A percentile compares a stretch with the other conserved stretches of the same genome.
These are phyloP conservation scores for Termitomyces heimii DNA, from an alignment of 768 basidiomycete species.

Conservation along the genomic window DNA sequence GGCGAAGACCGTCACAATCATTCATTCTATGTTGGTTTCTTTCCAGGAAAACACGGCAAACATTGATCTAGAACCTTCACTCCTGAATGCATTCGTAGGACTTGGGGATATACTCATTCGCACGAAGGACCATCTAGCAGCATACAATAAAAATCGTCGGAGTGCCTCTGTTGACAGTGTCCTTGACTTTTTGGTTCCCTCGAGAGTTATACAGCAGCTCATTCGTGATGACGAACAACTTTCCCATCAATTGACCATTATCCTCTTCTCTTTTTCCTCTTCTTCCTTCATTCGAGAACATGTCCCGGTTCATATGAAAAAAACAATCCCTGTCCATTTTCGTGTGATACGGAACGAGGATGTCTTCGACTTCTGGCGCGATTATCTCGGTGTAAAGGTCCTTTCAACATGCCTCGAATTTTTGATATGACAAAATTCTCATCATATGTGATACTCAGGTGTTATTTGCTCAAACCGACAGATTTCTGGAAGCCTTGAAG, in stretches of 20 bases:
- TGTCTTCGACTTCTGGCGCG: constrained; percentile 18
- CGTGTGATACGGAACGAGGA: constrained; percentile 6
- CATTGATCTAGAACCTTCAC: constrained; percentile 10
- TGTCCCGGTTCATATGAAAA: background rate
- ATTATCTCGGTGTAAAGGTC: constrained; percentile 19
- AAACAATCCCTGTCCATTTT: background rate
- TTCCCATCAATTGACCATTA: constrained; percentile 12
- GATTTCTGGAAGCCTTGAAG: constrained; percentile 15
- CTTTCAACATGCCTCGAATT: background rate
- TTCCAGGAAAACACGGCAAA: constrained; percentile 5
- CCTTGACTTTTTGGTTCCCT: constrained; percentile 8
- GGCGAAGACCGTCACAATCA: constrained; percentile 7
- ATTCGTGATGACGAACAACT: constrained; percentile 12
- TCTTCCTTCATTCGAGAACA: constrained; percentile 8
- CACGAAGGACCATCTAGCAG: constrained; percentile 11
- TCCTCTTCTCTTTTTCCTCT: constrained; percentile 12
- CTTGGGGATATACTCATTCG: constrained; percentile 14
- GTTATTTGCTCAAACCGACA: constrained; percentile 13
- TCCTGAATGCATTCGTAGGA: constrained; percentile 12
- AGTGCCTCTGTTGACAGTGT: constrained; percentile 1
- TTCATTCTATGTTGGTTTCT: constrained; percentile 9
- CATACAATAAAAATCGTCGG: background rate
- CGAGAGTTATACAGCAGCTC: constrained; percentile 10
- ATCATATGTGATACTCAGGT: constrained; percentile 2
- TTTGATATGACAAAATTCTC: background rate